Evolutionary conservation across 768 basidiomycete genomes (phyloP).

Genomic region (Punctularia strigosozonata): DNA sequence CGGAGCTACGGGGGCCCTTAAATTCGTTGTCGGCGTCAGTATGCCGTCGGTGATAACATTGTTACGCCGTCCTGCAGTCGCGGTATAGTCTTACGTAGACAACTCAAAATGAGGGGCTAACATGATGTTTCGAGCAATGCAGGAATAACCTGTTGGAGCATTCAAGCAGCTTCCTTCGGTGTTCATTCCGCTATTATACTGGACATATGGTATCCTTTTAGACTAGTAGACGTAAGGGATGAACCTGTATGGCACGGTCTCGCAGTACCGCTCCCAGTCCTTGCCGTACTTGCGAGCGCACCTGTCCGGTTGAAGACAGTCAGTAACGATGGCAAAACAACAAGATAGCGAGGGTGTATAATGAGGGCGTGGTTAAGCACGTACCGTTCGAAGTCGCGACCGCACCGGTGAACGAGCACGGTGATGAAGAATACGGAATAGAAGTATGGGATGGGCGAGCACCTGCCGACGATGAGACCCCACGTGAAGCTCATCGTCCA

Average conservation of each 20-base stretch:
- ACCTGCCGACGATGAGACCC: slow-evolving; percentile 68
- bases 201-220: no score
- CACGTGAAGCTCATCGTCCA: slow-evolving; percentile 79
- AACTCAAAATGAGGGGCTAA: no score
- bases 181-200: no score
- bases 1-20: slow-evolving; percentile 59
- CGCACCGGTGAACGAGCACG: slow-evolving; percentile 83
- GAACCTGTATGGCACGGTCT: slow-evolving; percentile 82
- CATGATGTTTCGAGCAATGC: no score
- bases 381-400: slow-evolving; percentile 88
- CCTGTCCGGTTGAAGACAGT: slow-evolving; percentile 19
- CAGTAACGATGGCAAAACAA: background rate
- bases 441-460: slow-evolving; percentile 86
- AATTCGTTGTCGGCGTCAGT: no score
- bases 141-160: no score
- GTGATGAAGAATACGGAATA: slow-evolving; percentile 94
- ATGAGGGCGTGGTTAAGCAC: slow-evolving; percentile 11
- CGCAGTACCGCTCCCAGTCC: slow-evolving; percentile 88
- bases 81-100: no score
- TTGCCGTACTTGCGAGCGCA: slow-evolving; percentile 88
- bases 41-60: no score
- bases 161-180: no score
- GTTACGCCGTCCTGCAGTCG: no score
- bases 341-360: background rate
- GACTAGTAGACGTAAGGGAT: slow-evolving; percentile 75